A percentile compares a stretch with the other conserved stretches of the same genome.
phyloP scores from a whole-genome alignment of 371 early-diverging fungal genomes.

The Chytridium lagenaria region DNA sequence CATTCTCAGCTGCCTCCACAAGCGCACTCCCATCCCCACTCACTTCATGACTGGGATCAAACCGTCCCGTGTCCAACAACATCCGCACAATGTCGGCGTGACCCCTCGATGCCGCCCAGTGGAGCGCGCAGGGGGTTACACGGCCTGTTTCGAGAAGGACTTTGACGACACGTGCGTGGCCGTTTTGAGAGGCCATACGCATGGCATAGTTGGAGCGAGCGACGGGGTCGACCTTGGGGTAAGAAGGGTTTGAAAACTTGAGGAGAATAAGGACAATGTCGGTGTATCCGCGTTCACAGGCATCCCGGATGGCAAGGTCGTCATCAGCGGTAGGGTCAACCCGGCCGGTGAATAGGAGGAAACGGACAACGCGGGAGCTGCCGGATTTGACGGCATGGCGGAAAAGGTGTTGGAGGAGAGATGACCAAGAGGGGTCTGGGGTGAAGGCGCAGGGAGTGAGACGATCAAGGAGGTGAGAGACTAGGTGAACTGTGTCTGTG shows the following conservation, averaged over 20 bases:
- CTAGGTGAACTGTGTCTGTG: not conserved
- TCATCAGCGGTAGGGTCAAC: slow-evolving; percentile 27
- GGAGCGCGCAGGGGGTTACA: slow-evolving; percentile 14
- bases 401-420: slow-evolving; percentile 12
- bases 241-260: not conserved
- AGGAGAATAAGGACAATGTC: slow-evolving; percentile 16
- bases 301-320: slow-evolving; percentile 22
- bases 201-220: slow-evolving; percentile 14
- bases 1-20: slow-evolving; percentile 4
- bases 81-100: slow-evolving; percentile 10
- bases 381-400: slow-evolving; percentile 24
- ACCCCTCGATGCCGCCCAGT: slow-evolving; percentile 8
- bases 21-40: slow-evolving; percentile 2
- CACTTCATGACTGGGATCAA: not conserved
- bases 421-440: not conserved
- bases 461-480: not conserved
- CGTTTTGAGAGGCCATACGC: slow-evolving; percentile 19
- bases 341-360: slow-evolving; percentile 18
- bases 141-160: slow-evolving; percentile 9
- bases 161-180: slow-evolving; percentile 28
- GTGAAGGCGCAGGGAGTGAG: not conserved
- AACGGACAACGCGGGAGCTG: slow-evolving; percentile 13
- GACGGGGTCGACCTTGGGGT: slow-evolving; percentile 17
- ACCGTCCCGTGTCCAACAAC: not conserved
- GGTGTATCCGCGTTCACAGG: slow-evolving; percentile 13